A percentile compares a stretch with the other conserved stretches of the same genome.
Evolutionary conservation across 495 filamentous ascomycete genomes (phyloP).

Genomic region (Penicillium salamii): DNA sequence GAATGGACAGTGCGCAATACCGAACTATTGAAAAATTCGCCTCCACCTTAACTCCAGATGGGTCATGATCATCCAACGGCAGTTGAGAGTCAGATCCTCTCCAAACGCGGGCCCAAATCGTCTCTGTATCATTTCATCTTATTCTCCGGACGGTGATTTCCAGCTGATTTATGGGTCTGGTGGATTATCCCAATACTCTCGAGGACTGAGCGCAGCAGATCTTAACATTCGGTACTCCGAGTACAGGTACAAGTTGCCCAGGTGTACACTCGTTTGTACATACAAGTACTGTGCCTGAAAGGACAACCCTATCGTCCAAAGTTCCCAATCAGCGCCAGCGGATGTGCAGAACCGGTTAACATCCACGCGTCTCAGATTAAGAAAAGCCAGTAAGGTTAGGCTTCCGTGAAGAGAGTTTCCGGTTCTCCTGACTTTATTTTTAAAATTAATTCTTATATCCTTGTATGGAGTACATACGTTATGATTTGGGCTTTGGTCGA

Average conservation of each 20-base stretch:
- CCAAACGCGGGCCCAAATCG: not conserved
- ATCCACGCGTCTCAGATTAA: constrained; percentile 8
- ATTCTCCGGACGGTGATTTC: not conserved
- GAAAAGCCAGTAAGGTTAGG: constrained; percentile 16
- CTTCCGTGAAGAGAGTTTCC: constrained; percentile 15
- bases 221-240: no score
- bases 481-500: no score
- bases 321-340: constrained; percentile 15
- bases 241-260: no score
- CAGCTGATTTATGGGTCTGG: not conserved
- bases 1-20: constrained; percentile 8
- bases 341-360: constrained; percentile 15
- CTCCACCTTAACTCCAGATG: constrained; percentile 7
- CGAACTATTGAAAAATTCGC: constrained; percentile 20
- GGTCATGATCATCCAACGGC: constrained; percentile 14
- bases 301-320: not conserved
- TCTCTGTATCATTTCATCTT: constrained; percentile 1
- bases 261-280: not conserved
- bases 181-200: no score
- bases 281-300: not conserved
- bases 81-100: constrained; percentile 6
- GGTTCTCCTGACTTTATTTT: constrained; percentile 11
- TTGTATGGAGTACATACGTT: no score
- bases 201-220: constrained; percentile 15
- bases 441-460: no score